Evolutionary conservation across 1,284 basidiomycete species (phyloP).

Genomic region (Sanguinoderma infundibulare): DNA sequence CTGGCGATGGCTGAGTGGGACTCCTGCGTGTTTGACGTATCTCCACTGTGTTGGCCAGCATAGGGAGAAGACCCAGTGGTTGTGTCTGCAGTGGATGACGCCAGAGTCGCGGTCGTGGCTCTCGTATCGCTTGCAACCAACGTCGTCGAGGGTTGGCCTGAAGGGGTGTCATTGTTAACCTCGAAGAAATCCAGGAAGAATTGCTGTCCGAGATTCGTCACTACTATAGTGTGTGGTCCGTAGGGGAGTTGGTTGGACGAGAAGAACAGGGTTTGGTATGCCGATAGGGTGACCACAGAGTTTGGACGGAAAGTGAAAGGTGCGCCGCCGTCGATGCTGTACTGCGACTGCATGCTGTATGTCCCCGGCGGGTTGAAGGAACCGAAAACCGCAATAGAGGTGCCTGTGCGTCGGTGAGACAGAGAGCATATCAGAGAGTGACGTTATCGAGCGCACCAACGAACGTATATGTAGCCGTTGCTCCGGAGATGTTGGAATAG

Average conservation of each 20-base stretch:
- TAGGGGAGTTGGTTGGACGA: not conserved
- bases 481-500: not conserved
- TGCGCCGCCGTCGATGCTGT: slow-evolving; percentile 9
- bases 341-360: slow-evolving; percentile 15
- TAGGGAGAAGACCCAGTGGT: not conserved
- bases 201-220: slow-evolving; percentile 15
- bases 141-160: not conserved
- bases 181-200: slow-evolving; percentile 16
- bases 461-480: not conserved
- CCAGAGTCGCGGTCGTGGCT: not conserved
- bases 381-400: slow-evolving; percentile 11
- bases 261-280: slow-evolving; percentile 11
- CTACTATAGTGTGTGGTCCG: slow-evolving; percentile 7
- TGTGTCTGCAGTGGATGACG: not conserved
- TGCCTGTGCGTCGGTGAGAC: not conserved
- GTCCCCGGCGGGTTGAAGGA: slow-evolving; percentile 10
- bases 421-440: not conserved
- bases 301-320: not conserved
- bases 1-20: not conserved
- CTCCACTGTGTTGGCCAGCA: too few species aligned
- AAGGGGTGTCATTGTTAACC: not conserved
- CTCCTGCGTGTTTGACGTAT: too few species aligned
- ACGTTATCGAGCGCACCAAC: not conserved
- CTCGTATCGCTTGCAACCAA: not conserved
- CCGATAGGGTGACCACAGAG: not conserved